Percentiles rank a stretch among this genome's conserved stretches.
Evolutionary conservation across 768 basidiomycete genomes (phyloP).

Genomic region (Psilocybe sp.): DNA sequence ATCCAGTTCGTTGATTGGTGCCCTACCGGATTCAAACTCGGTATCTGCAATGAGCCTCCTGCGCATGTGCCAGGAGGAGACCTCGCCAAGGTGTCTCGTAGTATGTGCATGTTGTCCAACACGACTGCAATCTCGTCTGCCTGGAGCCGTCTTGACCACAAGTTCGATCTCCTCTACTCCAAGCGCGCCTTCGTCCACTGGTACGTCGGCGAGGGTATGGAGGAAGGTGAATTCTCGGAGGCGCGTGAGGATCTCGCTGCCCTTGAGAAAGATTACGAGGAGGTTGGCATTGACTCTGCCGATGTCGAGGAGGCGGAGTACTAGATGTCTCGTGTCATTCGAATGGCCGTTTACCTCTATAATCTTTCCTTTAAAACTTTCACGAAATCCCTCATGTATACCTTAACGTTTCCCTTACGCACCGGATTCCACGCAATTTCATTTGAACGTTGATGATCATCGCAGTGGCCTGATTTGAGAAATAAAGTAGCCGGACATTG

Average conservation of each 20-base stretch:
- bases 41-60: slow-evolving; percentile 94
- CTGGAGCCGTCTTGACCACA: slow-evolving; percentile 88
- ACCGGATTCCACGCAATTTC: too few species aligned
- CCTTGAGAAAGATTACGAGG: slow-evolving; percentile 96
- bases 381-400: too few species aligned
- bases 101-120: slow-evolving; percentile 96
- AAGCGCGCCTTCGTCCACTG: slow-evolving; percentile 91
- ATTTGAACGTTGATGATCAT: too few species aligned
- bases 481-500: too few species aligned
- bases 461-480: too few species aligned
- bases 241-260: slow-evolving; percentile 99
- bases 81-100: slow-evolving; percentile 88
- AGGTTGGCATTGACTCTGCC: slow-evolving; percentile 60
- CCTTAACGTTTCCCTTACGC: too few species aligned
- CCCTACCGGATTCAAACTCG: slow-evolving; percentile 95
- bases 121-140: slow-evolving; percentile 93
- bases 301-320: slow-evolving; percentile 54
- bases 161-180: slow-evolving; percentile 97
- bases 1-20: slow-evolving; percentile 99
- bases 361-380: too few species aligned
- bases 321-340: slow-evolving; percentile 2
- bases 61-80: slow-evolving; percentile 92
- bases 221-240: slow-evolving; percentile 99
- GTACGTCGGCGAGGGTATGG: slow-evolving; percentile 99
- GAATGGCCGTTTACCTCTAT: too few species aligned